Conservation (phyloP, 2,329 filamentous ascomycete species). For the Paracoccidioides lutzii region DNA sequence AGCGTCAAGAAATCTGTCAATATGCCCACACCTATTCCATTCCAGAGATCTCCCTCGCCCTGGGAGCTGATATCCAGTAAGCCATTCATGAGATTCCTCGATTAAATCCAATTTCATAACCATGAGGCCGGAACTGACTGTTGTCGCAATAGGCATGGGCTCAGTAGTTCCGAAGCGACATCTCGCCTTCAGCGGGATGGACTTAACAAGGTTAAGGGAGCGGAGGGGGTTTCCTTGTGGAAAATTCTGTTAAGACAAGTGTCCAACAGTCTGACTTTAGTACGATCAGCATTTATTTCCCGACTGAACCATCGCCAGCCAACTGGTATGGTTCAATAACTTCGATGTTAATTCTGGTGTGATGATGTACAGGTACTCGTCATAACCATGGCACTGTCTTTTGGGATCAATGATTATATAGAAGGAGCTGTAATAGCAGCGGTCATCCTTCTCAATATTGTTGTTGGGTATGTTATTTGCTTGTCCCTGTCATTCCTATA, state of each 20-base stretch:
- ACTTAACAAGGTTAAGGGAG: conserved; percentile 57
- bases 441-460: conserved; percentile 45
- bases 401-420: conserved; percentile 44
- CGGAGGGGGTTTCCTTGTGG: conserved; percentile 59
- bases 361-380: conserved; percentile 48
- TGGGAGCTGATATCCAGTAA: conserved; percentile 17
- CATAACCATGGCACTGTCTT: conserved; percentile 55
- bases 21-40: conserved; percentile 17
- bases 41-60: conserved; percentile 11
- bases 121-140: conserved; percentile 2
- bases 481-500: neutral
- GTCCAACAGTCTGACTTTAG: conserved; percentile 62
- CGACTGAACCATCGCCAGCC: conserved; percentile 9
- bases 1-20: conserved; percentile 10
- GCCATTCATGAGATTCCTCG: neutral
- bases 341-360: conserved; percentile 5
- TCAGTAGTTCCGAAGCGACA: conserved; percentile 50
- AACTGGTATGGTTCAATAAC: conserved; percentile 7
- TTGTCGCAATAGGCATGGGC: conserved; percentile 40
- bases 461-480: conserved; percentile 33
- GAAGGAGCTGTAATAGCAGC: conserved; percentile 47
- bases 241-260: conserved; percentile 65
- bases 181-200: conserved; percentile 54
- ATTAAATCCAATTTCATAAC: neutral
- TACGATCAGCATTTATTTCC: conserved; percentile 19